Conservation (phyloP, 441 rosid species). For the Pelargonium cotyledonis region DNA sequence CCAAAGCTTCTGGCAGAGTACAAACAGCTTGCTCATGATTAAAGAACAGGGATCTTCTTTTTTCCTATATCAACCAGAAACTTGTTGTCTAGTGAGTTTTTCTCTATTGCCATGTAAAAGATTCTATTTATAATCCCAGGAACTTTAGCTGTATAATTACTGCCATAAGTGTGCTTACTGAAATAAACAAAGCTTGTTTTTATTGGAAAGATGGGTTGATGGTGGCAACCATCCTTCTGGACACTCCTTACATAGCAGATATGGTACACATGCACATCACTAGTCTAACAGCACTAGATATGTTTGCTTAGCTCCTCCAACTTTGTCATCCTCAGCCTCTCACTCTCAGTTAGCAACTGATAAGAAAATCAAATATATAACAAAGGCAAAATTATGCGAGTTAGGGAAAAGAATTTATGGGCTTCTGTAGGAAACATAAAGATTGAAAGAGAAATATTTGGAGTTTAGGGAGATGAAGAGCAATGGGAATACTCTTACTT, state of each 20-base stretch:
- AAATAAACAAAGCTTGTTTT: not conserved
- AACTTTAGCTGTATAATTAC: not conserved
- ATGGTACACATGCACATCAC: not conserved
- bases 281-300: not conserved
- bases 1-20: conserved; percentile 75
- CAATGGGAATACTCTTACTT: not conserved
- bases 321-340: conserved; percentile 23
- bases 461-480: not conserved
- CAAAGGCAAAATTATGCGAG: not conserved
- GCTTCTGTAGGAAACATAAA: not conserved
- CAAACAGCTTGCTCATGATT: conserved; percentile 41
- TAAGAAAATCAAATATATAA: not conserved
- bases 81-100: conserved; percentile 9
- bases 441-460: not conserved
- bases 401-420: not conserved
- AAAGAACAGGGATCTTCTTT: conserved; percentile 15
- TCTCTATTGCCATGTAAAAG: not conserved
- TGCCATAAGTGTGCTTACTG: not conserved
- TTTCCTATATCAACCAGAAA: conserved; percentile 1
- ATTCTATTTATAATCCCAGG: not conserved
- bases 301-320: conserved; percentile 28
- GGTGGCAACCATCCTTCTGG: not conserved
- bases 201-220: not conserved
- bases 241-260: not conserved
- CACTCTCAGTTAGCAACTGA: conserved; percentile 24